Evolutionary conservation across 1,284 basidiomycete species (phyloP).

Genomic region (Fomitopsis betulina): DNA sequence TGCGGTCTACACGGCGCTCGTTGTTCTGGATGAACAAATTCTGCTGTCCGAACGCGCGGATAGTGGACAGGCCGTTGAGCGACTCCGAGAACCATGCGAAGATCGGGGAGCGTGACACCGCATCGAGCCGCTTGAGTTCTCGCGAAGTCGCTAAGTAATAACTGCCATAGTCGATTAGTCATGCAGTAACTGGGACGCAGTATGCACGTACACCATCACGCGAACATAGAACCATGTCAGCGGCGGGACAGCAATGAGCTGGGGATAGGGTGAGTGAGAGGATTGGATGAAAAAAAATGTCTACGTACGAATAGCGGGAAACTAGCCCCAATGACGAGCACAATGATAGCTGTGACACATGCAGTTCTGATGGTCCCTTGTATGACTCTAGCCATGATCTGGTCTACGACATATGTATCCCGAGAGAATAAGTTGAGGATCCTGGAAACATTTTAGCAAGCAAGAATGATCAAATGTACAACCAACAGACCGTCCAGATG

Average conservation of each 20-base stretch:
- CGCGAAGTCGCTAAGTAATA: conserved; percentile 91
- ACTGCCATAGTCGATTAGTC: conserved; percentile 30
- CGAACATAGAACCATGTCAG: conserved; percentile 71
- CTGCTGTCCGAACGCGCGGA: conserved; percentile 79
- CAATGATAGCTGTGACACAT: conserved; percentile 64
- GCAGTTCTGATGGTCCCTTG: conserved; percentile 62
- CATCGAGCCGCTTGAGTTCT: conserved; percentile 90
- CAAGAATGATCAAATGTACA: neutral
- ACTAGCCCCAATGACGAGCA: conserved; percentile 74
- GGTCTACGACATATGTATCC: conserved; percentile 91
- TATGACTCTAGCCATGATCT: conserved; percentile 74
- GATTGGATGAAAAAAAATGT: neutral
- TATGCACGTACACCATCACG: conserved; percentile 64
- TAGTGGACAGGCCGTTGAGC: conserved; percentile 80
- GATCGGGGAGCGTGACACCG: conserved; percentile 87
- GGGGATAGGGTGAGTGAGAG: neutral
- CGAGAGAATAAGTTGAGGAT: conserved; percentile 89
- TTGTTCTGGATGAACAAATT: conserved; percentile 74
- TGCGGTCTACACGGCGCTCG: conserved; percentile 78
- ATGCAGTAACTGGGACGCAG: neutral
- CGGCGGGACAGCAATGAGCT: conserved; percentile 69
- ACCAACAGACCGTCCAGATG: conserved; percentile 62
- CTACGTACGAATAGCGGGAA: conserved; percentile 69
- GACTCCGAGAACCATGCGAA: conserved; percentile 90
- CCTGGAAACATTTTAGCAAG: conserved; percentile 29